Base-by-base conservation (phyloP, 352 stramenopile genomes). In the Phytopythium ostracodes region DNA sequence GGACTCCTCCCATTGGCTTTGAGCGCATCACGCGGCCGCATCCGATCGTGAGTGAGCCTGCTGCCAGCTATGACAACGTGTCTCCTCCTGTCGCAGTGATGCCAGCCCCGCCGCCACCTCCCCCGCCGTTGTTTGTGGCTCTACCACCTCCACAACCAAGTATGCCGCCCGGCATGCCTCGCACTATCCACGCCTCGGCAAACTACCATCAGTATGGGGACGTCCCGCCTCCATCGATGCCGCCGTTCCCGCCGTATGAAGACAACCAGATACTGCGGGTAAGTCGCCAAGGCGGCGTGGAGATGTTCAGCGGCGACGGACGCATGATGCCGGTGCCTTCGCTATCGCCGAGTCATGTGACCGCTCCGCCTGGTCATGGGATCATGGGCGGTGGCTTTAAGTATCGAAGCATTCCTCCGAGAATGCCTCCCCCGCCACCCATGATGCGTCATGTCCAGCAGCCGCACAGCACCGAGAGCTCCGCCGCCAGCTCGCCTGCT, bases 241-340 rank as follows among this genome's bases (percentile, higher is more conserved):
- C 50, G 51, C 57, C 56, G 31, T 62, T 58, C 29, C 67, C 50
- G 25, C 49, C 62, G 9, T 88, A 74, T 50, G 59, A 62, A 36
- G 73, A 89, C 36, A 87, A 85, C 22, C 73, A 82, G 25, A 90
- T 91, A 60, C 36, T 93, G n/a, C 81, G 84, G 4, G 79, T 93
- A 35, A 87, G 88, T 58, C 75, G 81, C 15, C 79, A 88, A 66
- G 81, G 80, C 35, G 68, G 60, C 47, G 75, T 88, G 55, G 72
- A 88, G 58, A 84, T 84, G 67, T 73, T 88, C 49, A 53, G 64
- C 49, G 63, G 61, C n/a, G 68, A 62, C 2, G 52, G 65, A 40
- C 61, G 63, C 22, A 64, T 62, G 2, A 22, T 44, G 36, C 47
- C 59, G 18, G 49, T 59, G 5, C 56, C 58, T 20, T 60, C 47